Conservation (phyloP, 2,329 filamentous ascomycete genomes). For the Xylariaceae sp. region DNA sequence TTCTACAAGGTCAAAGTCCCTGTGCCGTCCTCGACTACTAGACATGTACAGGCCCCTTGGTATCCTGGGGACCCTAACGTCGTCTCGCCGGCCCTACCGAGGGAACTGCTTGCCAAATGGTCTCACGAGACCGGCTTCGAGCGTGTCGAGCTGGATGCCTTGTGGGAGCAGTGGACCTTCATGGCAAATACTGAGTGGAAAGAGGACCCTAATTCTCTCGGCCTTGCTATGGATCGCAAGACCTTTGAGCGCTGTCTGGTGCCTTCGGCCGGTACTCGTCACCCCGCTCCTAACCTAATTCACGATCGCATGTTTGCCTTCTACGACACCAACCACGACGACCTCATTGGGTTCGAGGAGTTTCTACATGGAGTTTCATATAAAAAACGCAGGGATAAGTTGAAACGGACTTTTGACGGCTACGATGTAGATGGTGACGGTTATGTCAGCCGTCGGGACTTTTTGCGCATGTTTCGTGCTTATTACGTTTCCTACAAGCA, state of each 20-base stretch:
- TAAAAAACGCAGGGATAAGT: constrained; percentile 60
- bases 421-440: constrained; percentile 90
- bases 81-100: constrained; percentile 61
- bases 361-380: constrained; percentile 79
- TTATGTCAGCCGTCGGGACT: constrained; percentile 78
- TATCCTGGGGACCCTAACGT: constrained; percentile 81
- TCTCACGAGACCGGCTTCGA: constrained; percentile 73
- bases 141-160: constrained; percentile 79
- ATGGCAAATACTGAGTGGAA: constrained; percentile 82
- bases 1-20: constrained; percentile 96
- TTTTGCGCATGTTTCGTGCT: constrained; percentile 83
- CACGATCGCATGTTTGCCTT: constrained; percentile 96
- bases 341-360: constrained; percentile 84
- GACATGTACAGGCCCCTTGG: constrained; percentile 76
- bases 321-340: constrained; percentile 87
- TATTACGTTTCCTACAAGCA: constrained; percentile 90
- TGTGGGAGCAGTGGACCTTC: constrained; percentile 96
- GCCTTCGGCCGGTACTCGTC: constrained; percentile 72
- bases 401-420: constrained; percentile 72
- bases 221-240: constrained; percentile 81
- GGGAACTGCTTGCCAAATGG: constrained; percentile 60
- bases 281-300: constrained; percentile 78
- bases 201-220: constrained; percentile 70
- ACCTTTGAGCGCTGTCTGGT: constrained; percentile 91
- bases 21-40: constrained; percentile 73